phyloP scores from a whole-genome alignment of 495 filamentous ascomycete genomes.

The Penicillium argentinense region DNA sequence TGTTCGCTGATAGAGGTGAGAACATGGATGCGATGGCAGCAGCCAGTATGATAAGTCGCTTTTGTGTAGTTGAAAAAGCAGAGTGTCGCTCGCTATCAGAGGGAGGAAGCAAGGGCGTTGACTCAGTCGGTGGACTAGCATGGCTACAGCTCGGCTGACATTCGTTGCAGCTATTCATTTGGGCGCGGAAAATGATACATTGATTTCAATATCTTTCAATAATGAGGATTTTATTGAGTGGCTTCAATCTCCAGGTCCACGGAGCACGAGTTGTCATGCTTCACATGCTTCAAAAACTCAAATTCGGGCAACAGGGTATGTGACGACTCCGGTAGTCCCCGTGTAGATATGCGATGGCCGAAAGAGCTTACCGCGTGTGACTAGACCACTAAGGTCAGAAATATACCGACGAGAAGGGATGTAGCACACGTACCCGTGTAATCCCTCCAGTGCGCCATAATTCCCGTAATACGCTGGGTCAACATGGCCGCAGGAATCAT shows the following conservation, averaged over 20 bases:
- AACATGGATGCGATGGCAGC: constrained; percentile 35
- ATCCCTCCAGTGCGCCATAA: constrained; percentile 48
- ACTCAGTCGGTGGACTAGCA: constrained; percentile 7
- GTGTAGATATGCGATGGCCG: constrained; percentile 33
- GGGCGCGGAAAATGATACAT: too few species aligned
- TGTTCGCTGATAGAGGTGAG: constrained; percentile 44
- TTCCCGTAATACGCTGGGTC: constrained; percentile 33
- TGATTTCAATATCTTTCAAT: too few species aligned
- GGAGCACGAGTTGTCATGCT: too few species aligned
- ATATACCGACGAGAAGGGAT: constrained; percentile 8
- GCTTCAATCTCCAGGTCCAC: too few species aligned
- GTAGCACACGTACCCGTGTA: constrained; percentile 32
- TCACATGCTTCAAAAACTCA: not conserved
- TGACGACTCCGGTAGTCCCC: constrained; percentile 5
- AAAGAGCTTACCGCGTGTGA: constrained; percentile 33
- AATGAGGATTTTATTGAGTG: too few species aligned
- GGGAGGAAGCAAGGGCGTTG: constrained; percentile 18
- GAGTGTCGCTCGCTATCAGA: constrained; percentile 14
- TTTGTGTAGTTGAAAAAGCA: constrained; percentile 24
- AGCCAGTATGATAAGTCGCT: constrained; percentile 26
- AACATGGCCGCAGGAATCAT: constrained; percentile 39
- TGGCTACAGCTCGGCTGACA: not conserved
- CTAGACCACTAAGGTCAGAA: constrained; percentile 11
- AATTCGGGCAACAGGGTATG: constrained; percentile 6
- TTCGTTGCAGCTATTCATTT: too few species aligned